Conservation (phyloP, 768 basidiomycete species). For the Leccinum imitatum region DNA sequence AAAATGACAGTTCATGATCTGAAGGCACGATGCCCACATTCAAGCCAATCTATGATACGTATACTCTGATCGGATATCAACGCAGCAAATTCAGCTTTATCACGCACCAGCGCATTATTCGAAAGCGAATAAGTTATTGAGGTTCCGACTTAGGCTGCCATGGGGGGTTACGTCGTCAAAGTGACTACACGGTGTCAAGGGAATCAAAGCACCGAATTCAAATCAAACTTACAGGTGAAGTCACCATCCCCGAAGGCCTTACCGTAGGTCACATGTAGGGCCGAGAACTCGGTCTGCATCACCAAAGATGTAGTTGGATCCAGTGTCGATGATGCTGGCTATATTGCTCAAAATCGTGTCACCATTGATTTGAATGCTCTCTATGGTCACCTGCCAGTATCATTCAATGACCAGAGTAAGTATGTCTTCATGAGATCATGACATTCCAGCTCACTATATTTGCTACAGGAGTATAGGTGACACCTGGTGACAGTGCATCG, state of each 20-base stretch:
- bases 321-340: slow-evolving; percentile 20
- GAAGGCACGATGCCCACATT: not conserved
- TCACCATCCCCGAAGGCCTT: slow-evolving; percentile 21
- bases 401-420: slow-evolving; percentile 4
- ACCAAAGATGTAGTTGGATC: slow-evolving; percentile 15
- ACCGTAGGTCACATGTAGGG: not conserved
- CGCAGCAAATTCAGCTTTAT: not conserved
- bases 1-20: not conserved
- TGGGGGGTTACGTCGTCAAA: not conserved
- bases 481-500: slow-evolving; percentile 35
- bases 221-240: slow-evolving; percentile 31
- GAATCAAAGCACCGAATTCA: not conserved
- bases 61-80: not conserved
- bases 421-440: not conserved
- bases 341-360: slow-evolving; percentile 8
- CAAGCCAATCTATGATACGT: not conserved
- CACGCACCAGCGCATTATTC: not conserved
- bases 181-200: slow-evolving; percentile 10
- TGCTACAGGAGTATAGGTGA: slow-evolving; percentile 35
- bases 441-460: slow-evolving; percentile 14
- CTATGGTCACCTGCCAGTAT: slow-evolving; percentile 16
- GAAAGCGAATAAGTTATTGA: not conserved
- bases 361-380: slow-evolving; percentile 4
- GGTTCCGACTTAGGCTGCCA: not conserved
- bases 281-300: slow-evolving; percentile 2